Evolutionary conservation across 768 basidiomycete genomes (phyloP).

Genomic region (Tricholoma bakamatsutake): DNA sequence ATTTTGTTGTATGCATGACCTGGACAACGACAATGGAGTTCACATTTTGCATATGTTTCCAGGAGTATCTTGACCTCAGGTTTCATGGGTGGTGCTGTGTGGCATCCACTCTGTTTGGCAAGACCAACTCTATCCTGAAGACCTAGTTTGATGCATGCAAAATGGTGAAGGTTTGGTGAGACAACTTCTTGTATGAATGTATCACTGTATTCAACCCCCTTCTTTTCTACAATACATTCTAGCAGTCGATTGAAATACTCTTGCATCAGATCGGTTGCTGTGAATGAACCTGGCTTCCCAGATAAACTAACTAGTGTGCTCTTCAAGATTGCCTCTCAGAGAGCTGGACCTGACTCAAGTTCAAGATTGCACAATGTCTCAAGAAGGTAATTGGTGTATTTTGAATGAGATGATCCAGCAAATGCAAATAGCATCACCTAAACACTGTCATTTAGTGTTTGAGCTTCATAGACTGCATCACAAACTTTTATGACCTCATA

Average conservation of each 20-base stretch:
- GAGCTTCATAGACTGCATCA: neutral
- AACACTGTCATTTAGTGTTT: neutral
- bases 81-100: slow-evolving; percentile 17
- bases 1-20: neutral
- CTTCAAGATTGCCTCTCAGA: slow-evolving; percentile 18
- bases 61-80: slow-evolving; percentile 18
- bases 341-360: neutral
- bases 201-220: slow-evolving; percentile 24
- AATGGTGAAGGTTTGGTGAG: slow-evolving; percentile 26
- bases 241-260: slow-evolving; percentile 28
- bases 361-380: neutral
- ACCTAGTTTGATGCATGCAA: slow-evolving; percentile 25
- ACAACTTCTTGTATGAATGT: slow-evolving; percentile 21
- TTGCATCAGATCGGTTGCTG: slow-evolving; percentile 25
- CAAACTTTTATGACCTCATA: slow-evolving; percentile 19
- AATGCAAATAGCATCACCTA: neutral
- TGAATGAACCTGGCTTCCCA: slow-evolving; percentile 18
- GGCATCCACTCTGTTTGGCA: slow-evolving; percentile 12
- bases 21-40: neutral
- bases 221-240: slow-evolving; percentile 22
- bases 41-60: neutral
- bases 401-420: too few species aligned
- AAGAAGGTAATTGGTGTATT: too few species aligned
- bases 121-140: slow-evolving; percentile 20
- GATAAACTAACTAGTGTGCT: slow-evolving; percentile 24